Evolutionary conservation across 768 basidiomycete species (phyloP).

Genomic region (Clavulina sp.): DNA sequence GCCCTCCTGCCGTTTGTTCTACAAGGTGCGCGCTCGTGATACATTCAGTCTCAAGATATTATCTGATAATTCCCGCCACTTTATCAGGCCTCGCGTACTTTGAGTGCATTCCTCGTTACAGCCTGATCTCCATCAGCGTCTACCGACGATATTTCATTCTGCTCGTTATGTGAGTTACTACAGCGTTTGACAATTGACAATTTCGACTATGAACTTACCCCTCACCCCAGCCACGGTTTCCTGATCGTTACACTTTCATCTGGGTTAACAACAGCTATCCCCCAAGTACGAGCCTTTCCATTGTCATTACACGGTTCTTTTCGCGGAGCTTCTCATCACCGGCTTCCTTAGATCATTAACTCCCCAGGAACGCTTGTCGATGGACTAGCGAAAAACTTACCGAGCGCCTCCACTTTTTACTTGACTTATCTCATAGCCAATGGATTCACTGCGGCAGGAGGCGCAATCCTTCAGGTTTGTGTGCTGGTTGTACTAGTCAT

Average conservation of each 20-base stretch:
- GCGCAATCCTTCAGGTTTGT: not conserved
- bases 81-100: conserved; percentile 38
- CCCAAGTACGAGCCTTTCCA: conserved; percentile 15
- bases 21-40: conserved; percentile 25
- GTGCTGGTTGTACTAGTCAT: not conserved
- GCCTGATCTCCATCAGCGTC: conserved; percentile 49
- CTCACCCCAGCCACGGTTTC: conserved; percentile 38
- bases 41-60: not conserved
- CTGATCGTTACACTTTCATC: conserved; percentile 49
- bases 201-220: conserved; percentile 18
- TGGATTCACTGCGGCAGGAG: not conserved
- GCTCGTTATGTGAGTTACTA: conserved; percentile 22
- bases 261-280: conserved; percentile 30
- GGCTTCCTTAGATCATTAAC: not conserved
- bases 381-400: conserved; percentile 34
- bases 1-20: conserved; percentile 41
- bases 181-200: conserved; percentile 17
- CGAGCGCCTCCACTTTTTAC: conserved; percentile 43
- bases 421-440: conserved; percentile 29
- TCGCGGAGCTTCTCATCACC: not conserved
- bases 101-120: conserved; percentile 52
- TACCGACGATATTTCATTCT: conserved; percentile 62
- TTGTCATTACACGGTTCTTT: conserved; percentile 7
- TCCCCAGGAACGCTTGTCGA: not conserved
- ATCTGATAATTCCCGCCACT: not conserved